Evolutionary conservation across 73 alveolate species (phyloP).

Genomic region (Paraurostyla sp.): DNA sequence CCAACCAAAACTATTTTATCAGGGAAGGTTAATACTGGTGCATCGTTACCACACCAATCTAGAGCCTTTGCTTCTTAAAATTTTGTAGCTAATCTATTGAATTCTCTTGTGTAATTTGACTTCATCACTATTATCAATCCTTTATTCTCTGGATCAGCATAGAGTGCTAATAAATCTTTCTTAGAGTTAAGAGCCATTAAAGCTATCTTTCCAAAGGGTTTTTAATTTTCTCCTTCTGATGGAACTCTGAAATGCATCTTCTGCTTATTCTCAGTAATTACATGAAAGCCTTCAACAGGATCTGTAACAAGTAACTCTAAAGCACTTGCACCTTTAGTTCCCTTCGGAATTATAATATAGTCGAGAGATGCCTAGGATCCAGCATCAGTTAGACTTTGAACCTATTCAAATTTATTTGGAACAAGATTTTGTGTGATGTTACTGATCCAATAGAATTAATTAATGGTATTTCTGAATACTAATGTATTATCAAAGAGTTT

Average conservation of each 20-base stretch:
- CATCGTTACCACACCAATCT: conserved; percentile 76
- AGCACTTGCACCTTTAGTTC: conserved; percentile 49
- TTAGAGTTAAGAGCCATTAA: conserved; percentile 66
- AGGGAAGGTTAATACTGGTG: conserved; percentile 59
- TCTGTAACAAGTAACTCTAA: conserved; percentile 68
- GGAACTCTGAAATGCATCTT: conserved; percentile 10
- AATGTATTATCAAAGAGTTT: conserved; percentile 55
- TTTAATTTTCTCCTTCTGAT: conserved; percentile 13
- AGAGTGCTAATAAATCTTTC: conserved; percentile 62
- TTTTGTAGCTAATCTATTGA: conserved; percentile 59
- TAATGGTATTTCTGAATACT: conserved; percentile 51
- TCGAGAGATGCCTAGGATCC: conserved; percentile 55
- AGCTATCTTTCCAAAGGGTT: conserved; percentile 61
- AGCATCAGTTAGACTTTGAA: conserved; percentile 8
- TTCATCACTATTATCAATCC: conserved; percentile 63
- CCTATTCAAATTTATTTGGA: conserved; percentile 26
- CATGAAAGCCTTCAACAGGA: conserved; percentile 70
- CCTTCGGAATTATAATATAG: conserved; percentile 68
- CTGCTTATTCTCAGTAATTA: conserved; percentile 57
- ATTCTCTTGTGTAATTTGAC: conserved; percentile 54
- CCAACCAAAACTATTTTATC: conserved; percentile 70
- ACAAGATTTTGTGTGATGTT: conserved; percentile 49
- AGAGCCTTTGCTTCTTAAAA: conserved; percentile 56
- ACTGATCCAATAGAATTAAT: conserved; percentile 59
- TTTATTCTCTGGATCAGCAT: conserved; percentile 26